A percentile compares a stretch with the other conserved stretches of the same genome.
Evolutionary conservation across 108 stramenopile species (phyloP).

Genomic region (Aureococcus anophagefferens): DNA sequence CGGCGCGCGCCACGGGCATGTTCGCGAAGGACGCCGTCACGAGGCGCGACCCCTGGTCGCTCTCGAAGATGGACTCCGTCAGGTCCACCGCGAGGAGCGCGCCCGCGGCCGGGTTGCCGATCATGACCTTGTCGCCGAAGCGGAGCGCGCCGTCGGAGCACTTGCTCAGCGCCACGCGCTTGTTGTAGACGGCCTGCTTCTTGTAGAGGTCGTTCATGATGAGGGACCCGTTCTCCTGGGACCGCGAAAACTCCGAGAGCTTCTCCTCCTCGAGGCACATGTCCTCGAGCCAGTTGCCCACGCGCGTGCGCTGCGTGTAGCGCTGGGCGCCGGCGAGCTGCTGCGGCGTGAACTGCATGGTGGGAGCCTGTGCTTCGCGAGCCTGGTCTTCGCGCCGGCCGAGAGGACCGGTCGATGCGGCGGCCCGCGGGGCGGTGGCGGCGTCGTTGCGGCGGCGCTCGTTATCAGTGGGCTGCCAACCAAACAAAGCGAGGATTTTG

Average conservation of each 20-base stretch:
- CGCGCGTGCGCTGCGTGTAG: constrained; percentile 23
- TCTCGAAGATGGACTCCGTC: neutral
- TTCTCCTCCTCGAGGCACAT: constrained; percentile 23
- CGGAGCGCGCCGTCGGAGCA: constrained; percentile 16
- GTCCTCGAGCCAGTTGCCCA: constrained; percentile 38
- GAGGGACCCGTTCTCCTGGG: constrained; percentile 3
- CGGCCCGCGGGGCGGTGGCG: too few relatives aligned
- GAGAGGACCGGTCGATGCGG: neutral
- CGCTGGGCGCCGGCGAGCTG: constrained; percentile 32
- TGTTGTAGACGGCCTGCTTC: constrained; percentile 12
- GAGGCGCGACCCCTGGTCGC: neutral
- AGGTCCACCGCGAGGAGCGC: neutral
- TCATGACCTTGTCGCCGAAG: constrained; percentile 24
- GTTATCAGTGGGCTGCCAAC: too few relatives aligned
- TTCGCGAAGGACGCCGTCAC: neutral
- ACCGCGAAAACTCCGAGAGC: constrained; percentile 12
- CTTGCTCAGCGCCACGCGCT: constrained; percentile 14
- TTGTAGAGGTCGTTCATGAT: constrained; percentile 8
- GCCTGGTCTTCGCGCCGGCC: too few relatives aligned
- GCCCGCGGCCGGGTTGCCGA: constrained; percentile 7
- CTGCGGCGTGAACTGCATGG: constrained; percentile 43
- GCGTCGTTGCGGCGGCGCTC: too few relatives aligned
- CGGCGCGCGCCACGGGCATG: constrained; percentile 3
- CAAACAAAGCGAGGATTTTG: too few relatives aligned
- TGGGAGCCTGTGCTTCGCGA: too few relatives aligned